Percentiles rank a stretch among this genome's conserved stretches.
These are phyloP conservation scores for Erigeron canadensis DNA, from an alignment of 129 eudicot species.

Conservation along the genomic window DNA sequence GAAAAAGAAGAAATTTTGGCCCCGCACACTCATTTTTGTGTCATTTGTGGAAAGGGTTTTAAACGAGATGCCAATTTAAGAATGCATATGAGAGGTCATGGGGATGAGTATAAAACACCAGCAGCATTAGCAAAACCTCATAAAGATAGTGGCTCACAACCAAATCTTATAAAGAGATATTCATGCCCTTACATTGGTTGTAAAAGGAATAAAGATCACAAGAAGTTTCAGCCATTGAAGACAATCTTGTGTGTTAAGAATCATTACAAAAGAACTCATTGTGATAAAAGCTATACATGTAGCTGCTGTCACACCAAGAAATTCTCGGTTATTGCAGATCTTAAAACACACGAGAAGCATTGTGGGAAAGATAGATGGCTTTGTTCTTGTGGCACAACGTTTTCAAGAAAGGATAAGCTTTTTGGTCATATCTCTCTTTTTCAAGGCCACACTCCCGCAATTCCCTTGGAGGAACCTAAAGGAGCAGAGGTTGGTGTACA, in stretches of 20 bases:
- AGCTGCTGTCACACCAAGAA: slow-evolving; percentile 90
- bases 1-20: slow-evolving; percentile 96
- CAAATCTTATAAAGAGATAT: slow-evolving; percentile 65
- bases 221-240: slow-evolving; percentile 89
- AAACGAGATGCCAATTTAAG: slow-evolving; percentile 89
- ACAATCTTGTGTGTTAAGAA: slow-evolving; percentile 89
- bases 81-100: slow-evolving; percentile 99
- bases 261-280: slow-evolving; percentile 93
- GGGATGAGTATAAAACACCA: slow-evolving; percentile 96
- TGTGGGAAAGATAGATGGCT: slow-evolving; percentile 96
- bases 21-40: slow-evolving; percentile 94
- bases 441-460: slow-evolving; percentile 99
- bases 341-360: slow-evolving; percentile 94
- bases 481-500: slow-evolving; percentile 26
- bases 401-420: slow-evolving; percentile 94
- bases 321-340: slow-evolving; percentile 92
- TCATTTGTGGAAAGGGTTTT: slow-evolving; percentile 93
- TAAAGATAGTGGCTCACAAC: slow-evolving; percentile 60
- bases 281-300: slow-evolving; percentile 92
- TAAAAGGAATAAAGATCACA: slow-evolving; percentile 90
- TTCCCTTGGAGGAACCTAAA: slow-evolving; percentile 62
- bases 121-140: slow-evolving; percentile 96
- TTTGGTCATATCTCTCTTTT: slow-evolving; percentile 91
- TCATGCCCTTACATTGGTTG: slow-evolving; percentile 90
- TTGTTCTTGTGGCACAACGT: slow-evolving; percentile 96